These are phyloP conservation scores for Lecanicillium sp. DNA, from an alignment of 2,329 filamentous ascomycete species.

Conservation along the genomic window DNA sequence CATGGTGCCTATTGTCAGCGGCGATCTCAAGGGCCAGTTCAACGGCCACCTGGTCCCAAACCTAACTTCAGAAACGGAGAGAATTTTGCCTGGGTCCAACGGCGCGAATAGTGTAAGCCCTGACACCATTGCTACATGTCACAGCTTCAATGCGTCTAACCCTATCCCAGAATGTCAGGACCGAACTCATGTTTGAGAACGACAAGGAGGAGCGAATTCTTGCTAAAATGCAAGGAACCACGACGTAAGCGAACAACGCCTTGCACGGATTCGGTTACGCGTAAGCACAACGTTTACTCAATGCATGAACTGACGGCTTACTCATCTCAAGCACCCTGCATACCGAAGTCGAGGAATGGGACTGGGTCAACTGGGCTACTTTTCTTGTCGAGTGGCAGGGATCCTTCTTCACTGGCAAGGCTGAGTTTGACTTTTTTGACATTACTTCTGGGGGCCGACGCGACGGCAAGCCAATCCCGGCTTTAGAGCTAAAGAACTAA, in stretches of 20 bases:
- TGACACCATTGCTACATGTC: background rate
- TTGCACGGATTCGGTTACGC: slow-evolving; percentile 1
- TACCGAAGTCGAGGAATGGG: background rate
- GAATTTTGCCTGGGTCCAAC: slow-evolving; percentile 1
- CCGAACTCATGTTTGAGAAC: slow-evolving; percentile 3
- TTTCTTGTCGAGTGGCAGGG: slow-evolving; percentile 4
- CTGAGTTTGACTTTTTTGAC: background rate
- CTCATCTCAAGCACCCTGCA: background rate
- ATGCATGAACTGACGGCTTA: background rate
- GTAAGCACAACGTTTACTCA: background rate
- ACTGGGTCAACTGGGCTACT: slow-evolving; percentile 4
- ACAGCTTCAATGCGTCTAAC: background rate
- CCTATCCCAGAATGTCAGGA: background rate
- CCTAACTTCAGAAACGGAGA: background rate
- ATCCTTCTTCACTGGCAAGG: background rate
- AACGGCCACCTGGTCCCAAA: slow-evolving; percentile 1
- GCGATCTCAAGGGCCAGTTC: background rate
- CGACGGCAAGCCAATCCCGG: slow-evolving; percentile 2
- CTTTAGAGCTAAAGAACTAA: background rate
- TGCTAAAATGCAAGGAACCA: background rate
- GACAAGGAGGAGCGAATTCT: slow-evolving; percentile 3
- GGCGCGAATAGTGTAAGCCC: slow-evolving; percentile 1
- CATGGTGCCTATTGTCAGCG: background rate
- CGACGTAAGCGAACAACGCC: slow-evolving; percentile 1
- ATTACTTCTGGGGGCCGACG: slow-evolving; percentile 1